Conservation (phyloP, 2,329 filamentous ascomycete genomes). For the Madurella fahalii region DNA sequence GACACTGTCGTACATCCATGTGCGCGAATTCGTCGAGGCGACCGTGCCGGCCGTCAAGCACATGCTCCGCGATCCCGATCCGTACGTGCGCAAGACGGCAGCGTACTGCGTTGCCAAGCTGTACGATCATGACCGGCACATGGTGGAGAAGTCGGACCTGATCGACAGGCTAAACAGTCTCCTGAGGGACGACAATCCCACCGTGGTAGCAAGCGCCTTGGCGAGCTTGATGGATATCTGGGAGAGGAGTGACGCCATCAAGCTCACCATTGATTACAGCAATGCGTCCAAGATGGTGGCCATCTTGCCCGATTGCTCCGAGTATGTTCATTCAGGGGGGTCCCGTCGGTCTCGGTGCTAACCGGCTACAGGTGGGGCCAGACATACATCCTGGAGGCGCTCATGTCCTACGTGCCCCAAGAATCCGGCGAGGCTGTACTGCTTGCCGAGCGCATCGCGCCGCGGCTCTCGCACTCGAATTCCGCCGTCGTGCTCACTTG, state of each 20-base stretch:
- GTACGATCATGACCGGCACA: slow-evolving; percentile 88
- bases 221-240: slow-evolving; percentile 95
- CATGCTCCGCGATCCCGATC: slow-evolving; percentile 79
- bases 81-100: slow-evolving; percentile 96
- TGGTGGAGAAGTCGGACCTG: slow-evolving; percentile 86
- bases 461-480: slow-evolving; percentile 94
- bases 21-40: slow-evolving; percentile 90
- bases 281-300: slow-evolving; percentile 98
- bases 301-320: slow-evolving; percentile 92
- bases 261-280: slow-evolving; percentile 93
- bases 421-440: slow-evolving; percentile 83
- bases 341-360: slow-evolving; percentile 2
- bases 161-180: slow-evolving; percentile 89
- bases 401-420: slow-evolving; percentile 97
- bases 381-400: slow-evolving; percentile 93
- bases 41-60: slow-evolving; percentile 80
- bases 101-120: slow-evolving; percentile 96
- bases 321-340: slow-evolving; percentile 54
- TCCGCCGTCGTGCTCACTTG: slow-evolving; percentile 94
- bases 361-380: slow-evolving; percentile 75
- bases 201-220: slow-evolving; percentile 90
- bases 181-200: slow-evolving; percentile 92
- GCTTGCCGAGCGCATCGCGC: slow-evolving; percentile 87
- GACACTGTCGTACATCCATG: slow-evolving; percentile 96
- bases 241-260: slow-evolving; percentile 96